Evolutionary conservation across 2,329 filamentous ascomycete genomes (phyloP).

Genomic region (Neonectria magnoliae): DNA sequence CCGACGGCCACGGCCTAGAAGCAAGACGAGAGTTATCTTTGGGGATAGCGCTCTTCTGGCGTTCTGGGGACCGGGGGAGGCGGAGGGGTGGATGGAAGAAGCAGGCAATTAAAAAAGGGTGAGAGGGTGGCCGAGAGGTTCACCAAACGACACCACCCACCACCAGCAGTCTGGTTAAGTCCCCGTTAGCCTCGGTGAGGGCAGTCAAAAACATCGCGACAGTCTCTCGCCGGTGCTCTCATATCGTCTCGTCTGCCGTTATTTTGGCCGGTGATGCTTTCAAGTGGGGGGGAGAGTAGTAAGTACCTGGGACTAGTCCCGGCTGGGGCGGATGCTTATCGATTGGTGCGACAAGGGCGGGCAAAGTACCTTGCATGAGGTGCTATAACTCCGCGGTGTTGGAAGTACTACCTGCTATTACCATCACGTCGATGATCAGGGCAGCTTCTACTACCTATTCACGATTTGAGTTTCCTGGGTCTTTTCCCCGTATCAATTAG

Average conservation of each 20-base stretch:
- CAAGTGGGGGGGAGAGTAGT: slow-evolving; percentile 24
- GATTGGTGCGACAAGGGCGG: slow-evolving; percentile 23
- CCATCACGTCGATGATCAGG: neutral
- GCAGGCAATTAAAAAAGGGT: slow-evolving; percentile 5
- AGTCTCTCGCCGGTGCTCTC: neutral
- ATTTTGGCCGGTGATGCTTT: slow-evolving; percentile 7
- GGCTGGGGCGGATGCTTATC: slow-evolving; percentile 34
- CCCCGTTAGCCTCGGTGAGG: neutral
- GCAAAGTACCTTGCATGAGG: slow-evolving; percentile 2
- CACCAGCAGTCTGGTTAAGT: neutral
- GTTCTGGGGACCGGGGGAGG: neutral
- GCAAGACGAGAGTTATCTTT: slow-evolving; percentile 23
- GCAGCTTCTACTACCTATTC: neutral
- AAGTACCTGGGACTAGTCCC: slow-evolving; percentile 27
- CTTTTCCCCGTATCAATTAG: too few relatives aligned
- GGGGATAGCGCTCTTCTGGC: slow-evolving; percentile 11
- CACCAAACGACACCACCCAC: neutral
- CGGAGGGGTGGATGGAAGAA: neutral
- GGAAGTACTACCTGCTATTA: neutral
- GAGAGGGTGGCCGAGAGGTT: neutral
- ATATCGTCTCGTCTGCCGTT: neutral
- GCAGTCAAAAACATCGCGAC: neutral
- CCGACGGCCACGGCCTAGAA: slow-evolving; percentile 21
- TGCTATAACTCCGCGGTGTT: neutral
- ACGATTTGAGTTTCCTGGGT: neutral